These are phyloP conservation scores for Arabis hirsuta DNA, from an alignment of 345 rosid genomes.

Conservation along the genomic window DNA sequence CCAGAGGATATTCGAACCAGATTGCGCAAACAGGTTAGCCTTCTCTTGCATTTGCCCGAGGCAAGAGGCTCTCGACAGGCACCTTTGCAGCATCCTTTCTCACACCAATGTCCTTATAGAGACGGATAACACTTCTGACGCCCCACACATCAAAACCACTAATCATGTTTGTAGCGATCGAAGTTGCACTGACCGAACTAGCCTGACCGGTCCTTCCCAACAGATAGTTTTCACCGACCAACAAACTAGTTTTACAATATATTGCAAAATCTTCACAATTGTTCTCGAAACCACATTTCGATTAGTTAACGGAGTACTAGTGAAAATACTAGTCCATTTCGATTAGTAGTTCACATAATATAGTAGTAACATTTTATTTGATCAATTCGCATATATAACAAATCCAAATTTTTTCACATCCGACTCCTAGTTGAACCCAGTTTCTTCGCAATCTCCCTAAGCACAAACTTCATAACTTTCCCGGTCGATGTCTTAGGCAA, in stretches of 20 bases:
- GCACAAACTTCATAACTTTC: conserved; percentile 60
- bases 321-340: no score
- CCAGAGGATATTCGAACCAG: no score
- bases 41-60: no score
- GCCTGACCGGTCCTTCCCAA: conserved; percentile 89
- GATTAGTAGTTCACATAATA: no score
- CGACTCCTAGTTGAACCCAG: conserved; percentile 50
- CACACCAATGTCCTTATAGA: conserved; percentile 59
- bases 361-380: no score
- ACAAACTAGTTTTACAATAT: conserved; percentile 74
- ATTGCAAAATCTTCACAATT: conserved; percentile 83
- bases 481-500: conserved; percentile 72
- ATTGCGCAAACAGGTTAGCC: no score
- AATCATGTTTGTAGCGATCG: conserved; percentile 52
- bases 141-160: conserved; percentile 30
- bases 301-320: no score
- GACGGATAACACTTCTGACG: conserved; percentile 43
- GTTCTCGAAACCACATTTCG: conserved; percentile 34
- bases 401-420: conserved; percentile 25
- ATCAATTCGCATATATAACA: no score
- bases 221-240: conserved; percentile 53
- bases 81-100: conserved; percentile 52
- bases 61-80: background rate
- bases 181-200: conserved; percentile 43
- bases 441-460: conserved; percentile 51